Evolutionary conservation across 306 rosid species (phyloP), one percentile per base, ranked within the genome.

Genomic region (Senna siamea): DNA sequence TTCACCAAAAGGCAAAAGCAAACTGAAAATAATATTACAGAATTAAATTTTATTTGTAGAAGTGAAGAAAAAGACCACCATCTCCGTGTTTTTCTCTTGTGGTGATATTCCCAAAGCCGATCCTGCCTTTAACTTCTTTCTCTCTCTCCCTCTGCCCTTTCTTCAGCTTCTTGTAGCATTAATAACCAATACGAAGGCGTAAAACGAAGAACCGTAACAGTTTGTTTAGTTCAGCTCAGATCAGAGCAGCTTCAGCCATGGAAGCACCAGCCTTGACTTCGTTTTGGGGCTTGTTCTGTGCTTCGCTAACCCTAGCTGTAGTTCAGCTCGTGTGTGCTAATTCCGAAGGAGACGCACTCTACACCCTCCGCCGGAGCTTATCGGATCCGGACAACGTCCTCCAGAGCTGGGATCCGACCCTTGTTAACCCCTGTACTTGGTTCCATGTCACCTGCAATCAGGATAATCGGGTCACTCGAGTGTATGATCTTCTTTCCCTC

Each of bases 381-480:
- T 80, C 87, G 30, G 98, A 93, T 88, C 97, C 97, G 0, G 90
- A 83, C 74, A 87, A 87, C 79, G 89, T 89, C 3, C 97, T 93
- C 44, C 96, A 91, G 80, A 93, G 98, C 79, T 93, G 98, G 98
- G 98, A 91, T 86, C 92, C 98, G 17, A 93, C 93, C 13, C 96
- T 91, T 32, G 98, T 93, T 7, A 89, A 91, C 47, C 98, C 98
- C 23, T 93, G 98, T 73, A 93, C 98, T 48, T 93, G 98, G 98
- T 93, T 91, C 80, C 98, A 93, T 63, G 85, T 93, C 79, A 91
- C 98, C 78, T 93, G 98, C 77, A 90, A 93, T 80, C 96, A 87
- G 73, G 88, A 86, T 50, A 89, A 91, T 53, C 92, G 87, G 46
- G 98, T 93, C 79, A 89, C 97, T 67, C 92, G 98, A 81, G 79